A percentile compares a stretch with the other conserved stretches of the same genome.
Evolutionary conservation across 352 stramenopile species (phyloP).

Genomic region (Phytophthora fragariaefolia): DNA sequence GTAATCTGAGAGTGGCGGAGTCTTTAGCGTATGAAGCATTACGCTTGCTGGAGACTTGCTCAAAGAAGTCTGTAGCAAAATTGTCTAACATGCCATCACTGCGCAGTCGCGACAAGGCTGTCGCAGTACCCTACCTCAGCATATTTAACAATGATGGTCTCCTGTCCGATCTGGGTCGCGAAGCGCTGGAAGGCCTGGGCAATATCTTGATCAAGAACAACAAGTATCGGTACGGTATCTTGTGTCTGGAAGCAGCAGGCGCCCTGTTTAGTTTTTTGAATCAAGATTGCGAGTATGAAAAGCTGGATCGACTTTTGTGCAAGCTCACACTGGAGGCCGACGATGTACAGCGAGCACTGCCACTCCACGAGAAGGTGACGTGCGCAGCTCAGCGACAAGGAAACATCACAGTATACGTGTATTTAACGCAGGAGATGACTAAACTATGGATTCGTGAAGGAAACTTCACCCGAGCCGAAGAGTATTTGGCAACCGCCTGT

Average conservation of each 20-base stretch:
- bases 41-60: slow-evolving; percentile 70
- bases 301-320: slow-evolving; percentile 76
- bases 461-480: slow-evolving; percentile 76
- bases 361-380: slow-evolving; percentile 84
- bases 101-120: slow-evolving; percentile 21
- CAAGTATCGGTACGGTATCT: slow-evolving; percentile 87
- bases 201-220: slow-evolving; percentile 87
- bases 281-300: slow-evolving; percentile 77
- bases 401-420: slow-evolving; percentile 89
- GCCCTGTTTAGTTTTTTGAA: slow-evolving; percentile 72
- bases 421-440: slow-evolving; percentile 81
- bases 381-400: slow-evolving; percentile 66
- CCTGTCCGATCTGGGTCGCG: slow-evolving; percentile 71
- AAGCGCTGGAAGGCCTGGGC: slow-evolving; percentile 72
- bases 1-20: slow-evolving; percentile 66
- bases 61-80: slow-evolving; percentile 31
- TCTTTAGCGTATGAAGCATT: slow-evolving; percentile 80
- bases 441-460: slow-evolving; percentile 83
- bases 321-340: slow-evolving; percentile 78
- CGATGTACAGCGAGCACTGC: slow-evolving; percentile 75
- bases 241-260: slow-evolving; percentile 78
- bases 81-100: slow-evolving; percentile 31
- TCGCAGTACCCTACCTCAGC: slow-evolving; percentile 45
- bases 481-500: slow-evolving; percentile 69
- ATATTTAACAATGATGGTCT: slow-evolving; percentile 84